These are phyloP conservation scores for Berkeleyomyces rouxiae DNA, from an alignment of 2,329 filamentous ascomycete species.

Conservation along the genomic window DNA sequence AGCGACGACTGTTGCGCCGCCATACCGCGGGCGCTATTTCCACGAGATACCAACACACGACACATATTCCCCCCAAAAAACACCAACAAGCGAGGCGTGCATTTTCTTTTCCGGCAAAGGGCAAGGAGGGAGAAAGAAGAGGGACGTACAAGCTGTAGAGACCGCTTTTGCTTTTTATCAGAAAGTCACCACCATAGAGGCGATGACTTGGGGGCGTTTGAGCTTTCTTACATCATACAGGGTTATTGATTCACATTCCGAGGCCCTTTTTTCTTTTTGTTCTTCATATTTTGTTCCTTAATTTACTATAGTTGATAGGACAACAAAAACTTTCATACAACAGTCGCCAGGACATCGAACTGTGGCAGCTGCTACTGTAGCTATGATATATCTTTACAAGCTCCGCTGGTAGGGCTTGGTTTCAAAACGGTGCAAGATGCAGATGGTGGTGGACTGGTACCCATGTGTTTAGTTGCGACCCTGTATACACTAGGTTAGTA, in stretches of 20 bases:
- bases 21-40: background rate
- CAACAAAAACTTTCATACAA: background rate
- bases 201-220: conserved; percentile 10
- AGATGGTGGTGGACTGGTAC: background rate
- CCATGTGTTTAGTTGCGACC: conserved; percentile 36
- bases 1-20: background rate
- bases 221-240: conserved; percentile 7
- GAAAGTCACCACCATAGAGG: conserved; percentile 7
- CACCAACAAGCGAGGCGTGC: background rate
- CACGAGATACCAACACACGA: background rate
- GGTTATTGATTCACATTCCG: background rate
- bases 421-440: background rate
- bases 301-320: background rate
- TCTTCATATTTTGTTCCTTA: background rate
- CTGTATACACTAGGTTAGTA: conserved; percentile 19
- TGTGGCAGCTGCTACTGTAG: conserved; percentile 1
- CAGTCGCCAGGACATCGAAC: conserved; percentile 1
- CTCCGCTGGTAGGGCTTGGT: background rate
- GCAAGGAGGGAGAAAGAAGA: background rate
- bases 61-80: background rate
- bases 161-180: conserved; percentile 1
- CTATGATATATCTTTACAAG: background rate
- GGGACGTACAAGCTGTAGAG: background rate
- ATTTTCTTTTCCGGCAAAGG: background rate
- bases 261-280: background rate